Conservation (phyloP, 352 stramenopile species). For the Elongisporangium undulatum region DNA sequence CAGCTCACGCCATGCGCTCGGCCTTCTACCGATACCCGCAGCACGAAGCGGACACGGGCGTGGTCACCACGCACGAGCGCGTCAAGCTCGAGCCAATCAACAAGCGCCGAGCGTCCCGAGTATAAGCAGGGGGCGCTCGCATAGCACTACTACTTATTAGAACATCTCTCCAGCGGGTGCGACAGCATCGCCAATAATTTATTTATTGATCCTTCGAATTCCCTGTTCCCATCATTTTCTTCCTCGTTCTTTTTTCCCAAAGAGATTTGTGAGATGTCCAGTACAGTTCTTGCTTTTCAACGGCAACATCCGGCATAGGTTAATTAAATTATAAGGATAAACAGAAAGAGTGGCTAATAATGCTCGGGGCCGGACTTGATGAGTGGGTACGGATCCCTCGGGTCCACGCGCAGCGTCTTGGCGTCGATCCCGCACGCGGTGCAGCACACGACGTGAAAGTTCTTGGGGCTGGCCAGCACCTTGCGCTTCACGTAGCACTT, state of each 20-base stretch:
- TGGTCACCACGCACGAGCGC: slow-evolving; percentile 3
- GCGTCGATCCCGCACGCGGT: slow-evolving; percentile 42
- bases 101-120: slow-evolving; percentile 5
- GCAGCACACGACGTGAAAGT: slow-evolving; percentile 40
- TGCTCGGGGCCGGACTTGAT: not conserved
- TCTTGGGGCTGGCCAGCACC: slow-evolving; percentile 26
- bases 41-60: not conserved
- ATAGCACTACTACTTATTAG: not conserved
- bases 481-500: slow-evolving; percentile 47
- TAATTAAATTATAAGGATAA: not conserved
- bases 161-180: not conserved
- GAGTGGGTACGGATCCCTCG: slow-evolving; percentile 39
- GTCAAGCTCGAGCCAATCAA: slow-evolving; percentile 17
- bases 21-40: slow-evolving; percentile 1
- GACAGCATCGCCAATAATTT: not conserved
- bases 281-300: not conserved
- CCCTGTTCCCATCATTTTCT: not conserved
- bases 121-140: not conserved
- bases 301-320: not conserved
- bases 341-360: not conserved
- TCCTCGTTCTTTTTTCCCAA: not conserved
- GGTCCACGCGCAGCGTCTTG: slow-evolving; percentile 31
- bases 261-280: not conserved
- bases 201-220: not conserved
- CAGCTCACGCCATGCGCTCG: slow-evolving; percentile 4